Conservation (phyloP, 2,329 filamentous ascomycete species). For the Cladosporium sp. region DNA sequence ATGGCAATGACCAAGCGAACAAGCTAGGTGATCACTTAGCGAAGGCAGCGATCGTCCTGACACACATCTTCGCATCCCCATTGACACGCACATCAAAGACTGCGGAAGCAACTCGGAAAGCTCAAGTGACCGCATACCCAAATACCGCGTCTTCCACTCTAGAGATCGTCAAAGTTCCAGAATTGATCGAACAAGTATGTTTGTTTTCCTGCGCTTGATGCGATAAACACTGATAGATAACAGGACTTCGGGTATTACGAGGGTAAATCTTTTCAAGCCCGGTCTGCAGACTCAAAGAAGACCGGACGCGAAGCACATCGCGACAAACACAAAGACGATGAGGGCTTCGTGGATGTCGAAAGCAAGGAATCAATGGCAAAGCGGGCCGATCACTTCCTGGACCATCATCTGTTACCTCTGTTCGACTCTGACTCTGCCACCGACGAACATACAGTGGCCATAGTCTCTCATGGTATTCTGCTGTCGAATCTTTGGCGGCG, state of each 20-base stretch:
- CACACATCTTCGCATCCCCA: conserved; percentile 75
- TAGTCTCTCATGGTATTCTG: conserved; percentile 84
- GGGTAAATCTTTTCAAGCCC: conserved; percentile 58
- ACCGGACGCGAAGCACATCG: conserved; percentile 42
- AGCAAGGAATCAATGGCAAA: conserved; percentile 64
- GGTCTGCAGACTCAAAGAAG: conserved; percentile 38
- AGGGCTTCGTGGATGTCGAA: conserved; percentile 62
- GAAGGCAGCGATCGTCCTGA: conserved; percentile 63
- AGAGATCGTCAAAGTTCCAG: conserved; percentile 44
- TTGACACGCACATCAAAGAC: conserved; percentile 73
- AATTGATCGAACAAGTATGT: conserved; percentile 58
- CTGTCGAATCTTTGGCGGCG: conserved; percentile 67
- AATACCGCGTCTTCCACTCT: conserved; percentile 22
- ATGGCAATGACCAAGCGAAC: conserved; percentile 77
- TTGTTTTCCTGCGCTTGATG: neutral
- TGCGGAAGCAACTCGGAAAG: conserved; percentile 60
- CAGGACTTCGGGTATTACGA: conserved; percentile 69
- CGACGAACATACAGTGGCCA: conserved; percentile 53
- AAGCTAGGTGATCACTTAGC: conserved; percentile 68
- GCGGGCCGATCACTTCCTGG: conserved; percentile 67
- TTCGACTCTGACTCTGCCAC: conserved; percentile 38
- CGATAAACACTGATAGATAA: neutral
- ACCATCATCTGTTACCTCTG: conserved; percentile 61
- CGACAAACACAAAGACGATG: conserved; percentile 42
- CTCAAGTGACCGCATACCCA: neutral